Evolutionary conservation across 352 stramenopile genomes (phyloP).

Genomic region (Globisporangium nodosum): DNA sequence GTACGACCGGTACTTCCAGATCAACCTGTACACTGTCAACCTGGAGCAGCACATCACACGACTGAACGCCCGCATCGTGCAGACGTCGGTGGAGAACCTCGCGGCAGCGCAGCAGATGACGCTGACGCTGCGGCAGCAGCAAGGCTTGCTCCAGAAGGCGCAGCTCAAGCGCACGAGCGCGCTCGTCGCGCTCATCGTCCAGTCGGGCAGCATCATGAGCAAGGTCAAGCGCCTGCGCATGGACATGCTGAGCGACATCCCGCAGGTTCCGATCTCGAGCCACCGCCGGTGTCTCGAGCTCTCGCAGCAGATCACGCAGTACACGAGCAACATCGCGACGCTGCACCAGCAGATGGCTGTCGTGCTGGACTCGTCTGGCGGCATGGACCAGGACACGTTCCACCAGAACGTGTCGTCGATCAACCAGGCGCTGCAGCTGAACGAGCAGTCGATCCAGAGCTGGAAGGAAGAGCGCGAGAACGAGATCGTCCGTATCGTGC

Average conservation of each 20-base stretch:
- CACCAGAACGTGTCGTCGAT: constrained; percentile 34
- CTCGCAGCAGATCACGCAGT: constrained; percentile 37
- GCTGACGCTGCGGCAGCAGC: constrained; percentile 19
- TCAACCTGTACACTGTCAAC: constrained; percentile 33
- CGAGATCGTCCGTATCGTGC: constrained; percentile 67
- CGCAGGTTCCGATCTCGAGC: constrained; percentile 42
- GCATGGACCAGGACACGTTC: constrained; percentile 28
- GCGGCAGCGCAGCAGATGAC: constrained; percentile 26
- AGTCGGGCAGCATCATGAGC: constrained; percentile 45
- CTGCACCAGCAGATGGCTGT: constrained; percentile 40
- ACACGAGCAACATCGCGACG: constrained; percentile 22
- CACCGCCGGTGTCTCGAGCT: constrained; percentile 57
- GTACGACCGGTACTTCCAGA: constrained; percentile 43
- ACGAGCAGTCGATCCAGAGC: constrained; percentile 30
- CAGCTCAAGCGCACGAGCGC: constrained; percentile 27
- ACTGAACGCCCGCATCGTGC: constrained; percentile 38
- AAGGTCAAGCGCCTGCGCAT: constrained; percentile 50
- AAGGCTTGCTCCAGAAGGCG: constrained; percentile 22
- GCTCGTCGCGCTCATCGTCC: constrained; percentile 47
- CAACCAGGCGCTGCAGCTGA: constrained; percentile 38
- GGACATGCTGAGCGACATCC: constrained; percentile 49
- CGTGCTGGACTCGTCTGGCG: constrained; percentile 24
- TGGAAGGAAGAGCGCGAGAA: constrained; percentile 52
- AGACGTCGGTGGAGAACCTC: constrained; percentile 38
- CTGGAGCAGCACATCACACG: constrained; percentile 35